Evolutionary conservation across 2,329 filamentous ascomycete species (phyloP), one percentile per base, ranked within the genome.

Genomic region (Fusarium piperis): DNA sequence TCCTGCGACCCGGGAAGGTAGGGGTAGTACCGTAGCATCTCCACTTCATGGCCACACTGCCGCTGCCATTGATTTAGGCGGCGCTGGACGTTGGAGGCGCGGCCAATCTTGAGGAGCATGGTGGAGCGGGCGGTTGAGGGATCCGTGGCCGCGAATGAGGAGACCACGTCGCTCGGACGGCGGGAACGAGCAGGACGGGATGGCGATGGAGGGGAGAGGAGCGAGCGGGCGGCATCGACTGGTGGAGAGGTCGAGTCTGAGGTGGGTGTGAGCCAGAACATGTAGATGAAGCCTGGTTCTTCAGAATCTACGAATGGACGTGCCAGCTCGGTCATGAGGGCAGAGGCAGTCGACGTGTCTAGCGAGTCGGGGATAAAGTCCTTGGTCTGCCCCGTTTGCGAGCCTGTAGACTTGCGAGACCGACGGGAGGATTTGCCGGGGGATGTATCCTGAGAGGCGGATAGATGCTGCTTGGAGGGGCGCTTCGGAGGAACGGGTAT

Each of bases 241-340:
- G 91, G 85, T 0, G 89, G 85, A 1, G 86, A 83, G 2, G 56
- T 55, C 12, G 67, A 80, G 9, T 89, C 82, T 3, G 86, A 87
- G 7, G 74, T 73, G 33, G 94, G 91, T 0, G 94, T 98, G 23
- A 98, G 87, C 94, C 95, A 98, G 86, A 98, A 99, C 81, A 99
- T 97, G 86, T 99, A 99, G 74, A 99, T 98, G 83, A 96, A 99
- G 38, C 96, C 96, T 13, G 92, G 85, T 74, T 97, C 93, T 23
- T 89, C 84, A 0, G 94, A 94, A 51, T 95, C 88, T 1, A 79
- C 77, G 36, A 78, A 79, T 86, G 94, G 84, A 88, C 96, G 79
- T 81, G 86, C 89, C 11, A 98, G 86, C 80, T 98, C 95, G 3
- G 91, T 85, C 66, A 95, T 87, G 4, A 98, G 86, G 6, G 86